Conservation (phyloP, 768 basidiomycete genomes). For the Tephrocybe sp. region DNA sequence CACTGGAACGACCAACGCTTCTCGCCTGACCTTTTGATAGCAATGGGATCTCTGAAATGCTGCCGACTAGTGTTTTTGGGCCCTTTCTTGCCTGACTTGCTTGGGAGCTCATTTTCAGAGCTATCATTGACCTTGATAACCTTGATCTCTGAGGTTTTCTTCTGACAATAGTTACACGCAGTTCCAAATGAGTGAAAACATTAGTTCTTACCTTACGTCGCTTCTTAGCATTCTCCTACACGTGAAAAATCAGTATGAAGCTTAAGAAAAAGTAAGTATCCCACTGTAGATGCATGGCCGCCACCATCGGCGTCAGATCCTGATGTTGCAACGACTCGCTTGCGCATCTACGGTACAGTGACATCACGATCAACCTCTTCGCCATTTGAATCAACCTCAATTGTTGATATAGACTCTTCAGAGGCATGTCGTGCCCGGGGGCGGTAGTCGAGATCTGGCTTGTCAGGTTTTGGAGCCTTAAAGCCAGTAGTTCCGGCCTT, state of each 20-base stretch:
- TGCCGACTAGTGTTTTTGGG: background rate
- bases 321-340: background rate
- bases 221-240: no score
- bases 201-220: no score
- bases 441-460: background rate
- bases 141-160: background rate
- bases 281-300: no score
- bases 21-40: background rate
- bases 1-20: conserved; percentile 12
- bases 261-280: no score
- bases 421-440: conserved; percentile 2
- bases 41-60: background rate
- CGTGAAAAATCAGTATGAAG: no score
- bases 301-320: background rate
- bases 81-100: background rate
- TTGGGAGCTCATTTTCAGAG: background rate
- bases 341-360: background rate
- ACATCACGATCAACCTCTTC: background rate
- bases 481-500: no score
- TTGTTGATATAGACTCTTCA: conserved; percentile 1
- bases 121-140: conserved; percentile 1
- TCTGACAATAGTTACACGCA: background rate
- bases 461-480: background rate
- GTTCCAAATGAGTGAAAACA: no score
- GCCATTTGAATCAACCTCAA: background rate